These are phyloP conservation scores for Xylaria sp. DNA, from an alignment of 2,329 filamentous ascomycete genomes.

Conservation along the genomic window DNA sequence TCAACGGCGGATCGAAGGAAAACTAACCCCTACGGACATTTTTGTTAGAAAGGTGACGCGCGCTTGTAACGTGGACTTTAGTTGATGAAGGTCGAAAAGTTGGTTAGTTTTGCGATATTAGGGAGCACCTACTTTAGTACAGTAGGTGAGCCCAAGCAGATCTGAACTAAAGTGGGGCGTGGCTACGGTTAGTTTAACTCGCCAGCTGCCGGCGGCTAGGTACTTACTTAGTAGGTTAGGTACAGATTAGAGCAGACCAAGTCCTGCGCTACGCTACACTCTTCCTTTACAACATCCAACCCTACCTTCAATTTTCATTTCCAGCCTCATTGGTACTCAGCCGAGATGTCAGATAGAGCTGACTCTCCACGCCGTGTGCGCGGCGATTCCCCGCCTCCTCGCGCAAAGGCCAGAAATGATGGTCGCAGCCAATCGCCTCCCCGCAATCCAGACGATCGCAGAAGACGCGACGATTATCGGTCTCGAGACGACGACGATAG, in stretches of 20 bases:
- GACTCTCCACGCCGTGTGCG: constrained; percentile 38
- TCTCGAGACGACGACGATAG: constrained; percentile 38
- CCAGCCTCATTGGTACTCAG: not conserved
- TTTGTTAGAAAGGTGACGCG: too few relatives aligned
- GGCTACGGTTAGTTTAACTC: too few relatives aligned
- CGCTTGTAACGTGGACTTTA: too few relatives aligned
- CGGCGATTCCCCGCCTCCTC: constrained; percentile 43
- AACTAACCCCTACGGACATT: too few relatives aligned
- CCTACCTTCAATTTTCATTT: not conserved
- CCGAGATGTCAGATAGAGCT: constrained; percentile 43
- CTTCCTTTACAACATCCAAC: constrained; percentile 13
- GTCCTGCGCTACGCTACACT: too few relatives aligned
- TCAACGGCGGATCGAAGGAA: too few relatives aligned
- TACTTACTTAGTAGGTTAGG: not conserved
- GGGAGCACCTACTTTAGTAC: too few relatives aligned
- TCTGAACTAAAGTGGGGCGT: too few relatives aligned
- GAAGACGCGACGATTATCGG: constrained; percentile 43
- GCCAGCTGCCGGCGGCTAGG: not conserved
- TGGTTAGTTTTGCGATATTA: too few relatives aligned
- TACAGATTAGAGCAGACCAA: not conserved
- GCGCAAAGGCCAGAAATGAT: constrained; percentile 40
- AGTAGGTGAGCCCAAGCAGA: too few relatives aligned
- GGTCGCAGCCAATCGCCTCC: constrained; percentile 48
- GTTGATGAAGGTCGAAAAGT: too few relatives aligned
- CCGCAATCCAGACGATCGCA: constrained; percentile 38